Conservation (phyloP, 2,329 filamentous ascomycete species). For the Claviceps purpurea region DNA sequence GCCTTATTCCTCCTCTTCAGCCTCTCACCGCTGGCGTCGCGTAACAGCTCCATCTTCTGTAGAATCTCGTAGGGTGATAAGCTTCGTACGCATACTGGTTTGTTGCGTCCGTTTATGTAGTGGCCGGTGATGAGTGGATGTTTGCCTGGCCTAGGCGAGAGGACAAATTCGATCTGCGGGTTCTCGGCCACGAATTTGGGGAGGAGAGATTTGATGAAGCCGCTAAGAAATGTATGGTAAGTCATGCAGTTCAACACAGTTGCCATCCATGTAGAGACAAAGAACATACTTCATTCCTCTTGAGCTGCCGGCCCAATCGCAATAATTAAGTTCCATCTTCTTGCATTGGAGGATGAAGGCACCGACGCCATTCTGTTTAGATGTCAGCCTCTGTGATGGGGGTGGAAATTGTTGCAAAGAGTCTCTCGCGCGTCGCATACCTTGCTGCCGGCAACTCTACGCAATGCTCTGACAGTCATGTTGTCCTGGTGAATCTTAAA, state of each 20-base stretch:
- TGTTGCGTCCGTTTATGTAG: slow-evolving; percentile 83
- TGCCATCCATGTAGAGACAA: not conserved
- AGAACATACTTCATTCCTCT: slow-evolving; percentile 72
- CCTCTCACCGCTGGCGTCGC: slow-evolving; percentile 66
- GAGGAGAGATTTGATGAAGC: slow-evolving; percentile 69
- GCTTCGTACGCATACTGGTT: slow-evolving; percentile 81
- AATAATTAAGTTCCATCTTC: slow-evolving; percentile 91
- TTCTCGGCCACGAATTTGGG: slow-evolving; percentile 66
- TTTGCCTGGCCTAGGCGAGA: slow-evolving; percentile 78
- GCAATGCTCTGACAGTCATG: slow-evolving; percentile 43
- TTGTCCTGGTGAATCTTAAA: slow-evolving; percentile 20
- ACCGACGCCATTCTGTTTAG: slow-evolving; percentile 74
- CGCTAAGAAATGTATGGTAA: slow-evolving; percentile 30
- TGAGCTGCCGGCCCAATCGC: slow-evolving; percentile 89
- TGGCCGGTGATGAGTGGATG: slow-evolving; percentile 81
- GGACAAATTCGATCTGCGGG: slow-evolving; percentile 79
- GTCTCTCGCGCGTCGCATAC: slow-evolving; percentile 20
- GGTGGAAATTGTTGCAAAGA: not conserved
- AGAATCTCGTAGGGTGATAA: slow-evolving; percentile 68
- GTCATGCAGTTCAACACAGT: not conserved
- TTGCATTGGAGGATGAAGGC: slow-evolving; percentile 97
- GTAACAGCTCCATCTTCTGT: slow-evolving; percentile 61
- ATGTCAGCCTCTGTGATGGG: slow-evolving; percentile 7
- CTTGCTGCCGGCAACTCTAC: slow-evolving; percentile 38
- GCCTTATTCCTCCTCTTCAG: slow-evolving; percentile 50